Conservation (phyloP, 305 asterid species). For the Solanum chacoense region DNA sequence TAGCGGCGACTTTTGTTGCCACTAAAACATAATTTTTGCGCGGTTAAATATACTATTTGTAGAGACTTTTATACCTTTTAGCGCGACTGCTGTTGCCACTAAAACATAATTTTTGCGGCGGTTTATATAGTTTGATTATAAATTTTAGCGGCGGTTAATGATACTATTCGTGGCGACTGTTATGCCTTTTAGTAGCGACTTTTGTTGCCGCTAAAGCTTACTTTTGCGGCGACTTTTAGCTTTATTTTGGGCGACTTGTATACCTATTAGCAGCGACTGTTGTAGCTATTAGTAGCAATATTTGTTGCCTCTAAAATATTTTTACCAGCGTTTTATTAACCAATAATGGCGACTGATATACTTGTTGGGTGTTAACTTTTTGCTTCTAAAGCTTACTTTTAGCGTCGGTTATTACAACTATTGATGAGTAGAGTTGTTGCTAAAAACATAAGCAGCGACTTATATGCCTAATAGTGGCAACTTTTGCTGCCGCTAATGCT, state of each 20-base stretch:
- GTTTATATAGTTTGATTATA: not conserved
- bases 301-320: not conserved
- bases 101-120: not conserved
- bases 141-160: not conserved
- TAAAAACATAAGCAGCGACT: not conserved
- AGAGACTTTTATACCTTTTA: not conserved
- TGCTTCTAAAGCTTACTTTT: not conserved
- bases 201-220: not conserved
- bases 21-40: not conserved
- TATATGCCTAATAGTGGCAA: not conserved
- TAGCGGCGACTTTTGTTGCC: not conserved
- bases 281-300: not conserved
- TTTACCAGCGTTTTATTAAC: not conserved
- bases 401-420: not conserved
- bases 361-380: not conserved
- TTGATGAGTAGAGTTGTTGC: not conserved
- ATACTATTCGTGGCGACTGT: not conserved
- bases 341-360: no score
- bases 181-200: not conserved
- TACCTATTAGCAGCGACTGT: not conserved
- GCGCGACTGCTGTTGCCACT: fast-evolving
- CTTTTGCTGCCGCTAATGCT: not conserved
- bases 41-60: not conserved
- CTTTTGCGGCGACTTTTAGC: not conserved
- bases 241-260: not conserved